A percentile compares a stretch with the other conserved stretches of the same genome.
Conservation (phyloP, 768 basidiomycete species). For the Boletus rufocinnamomeus region DNA sequence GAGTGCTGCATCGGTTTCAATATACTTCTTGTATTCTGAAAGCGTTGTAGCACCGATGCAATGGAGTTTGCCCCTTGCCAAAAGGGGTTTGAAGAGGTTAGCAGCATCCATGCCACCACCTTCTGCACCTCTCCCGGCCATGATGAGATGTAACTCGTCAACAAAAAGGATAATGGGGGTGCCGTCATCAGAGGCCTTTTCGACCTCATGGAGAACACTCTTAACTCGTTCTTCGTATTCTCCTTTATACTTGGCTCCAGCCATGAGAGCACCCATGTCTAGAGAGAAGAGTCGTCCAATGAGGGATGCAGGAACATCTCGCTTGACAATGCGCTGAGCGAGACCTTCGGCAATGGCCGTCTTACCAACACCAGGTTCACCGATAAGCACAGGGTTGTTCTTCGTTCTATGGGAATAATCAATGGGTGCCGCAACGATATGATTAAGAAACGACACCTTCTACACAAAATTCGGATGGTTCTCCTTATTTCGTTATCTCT, state of each 20-base stretch:
- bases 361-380: slow-evolving; percentile 95
- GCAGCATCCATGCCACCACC: slow-evolving; percentile 94
- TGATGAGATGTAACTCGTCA: slow-evolving; percentile 92
- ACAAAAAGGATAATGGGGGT: slow-evolving; percentile 89
- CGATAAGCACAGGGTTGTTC: slow-evolving; percentile 96
- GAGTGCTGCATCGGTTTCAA: slow-evolving; percentile 89
- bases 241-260: slow-evolving; percentile 89
- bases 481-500: slow-evolving; percentile 91
- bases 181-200: slow-evolving; percentile 80
- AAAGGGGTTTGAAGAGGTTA: slow-evolving; percentile 88
- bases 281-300: slow-evolving; percentile 79
- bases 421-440: neutral
- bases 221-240: slow-evolving; percentile 98
- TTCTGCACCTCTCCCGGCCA: slow-evolving; percentile 81
- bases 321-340: slow-evolving; percentile 91
- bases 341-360: slow-evolving; percentile 95
- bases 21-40: slow-evolving; percentile 89
- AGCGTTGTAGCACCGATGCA: slow-evolving; percentile 92
- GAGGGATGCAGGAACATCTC: slow-evolving; percentile 81
- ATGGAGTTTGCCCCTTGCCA: slow-evolving; percentile 79
- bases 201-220: slow-evolving; percentile 87
- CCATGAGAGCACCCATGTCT: slow-evolving; percentile 96
- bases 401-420: slow-evolving; percentile 65
- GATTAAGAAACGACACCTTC: slow-evolving; percentile 48
- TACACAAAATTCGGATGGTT: slow-evolving; percentile 78